phyloP scores from a whole-genome alignment of 75 land plant species.

The Picea glauca region DNA sequence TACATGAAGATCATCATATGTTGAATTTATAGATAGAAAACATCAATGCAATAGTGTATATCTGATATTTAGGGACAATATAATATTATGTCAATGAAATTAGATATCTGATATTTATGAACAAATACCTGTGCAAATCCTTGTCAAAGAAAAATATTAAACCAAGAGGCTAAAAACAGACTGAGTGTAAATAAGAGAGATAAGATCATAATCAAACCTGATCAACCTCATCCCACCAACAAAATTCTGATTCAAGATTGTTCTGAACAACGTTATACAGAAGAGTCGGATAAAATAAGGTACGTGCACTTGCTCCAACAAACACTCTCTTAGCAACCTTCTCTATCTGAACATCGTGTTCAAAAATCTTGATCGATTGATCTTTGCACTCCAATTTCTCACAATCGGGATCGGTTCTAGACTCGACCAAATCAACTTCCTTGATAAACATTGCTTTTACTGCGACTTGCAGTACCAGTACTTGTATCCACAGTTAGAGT shows the following conservation, averaged over 20 bases:
- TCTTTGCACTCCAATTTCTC: not conserved
- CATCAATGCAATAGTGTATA: not conserved
- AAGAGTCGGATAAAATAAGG: conserved; percentile 86
- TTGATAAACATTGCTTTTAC: conserved; percentile 4
- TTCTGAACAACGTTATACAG: conserved; percentile 80
- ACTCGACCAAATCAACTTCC: not conserved
- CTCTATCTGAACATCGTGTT: not conserved
- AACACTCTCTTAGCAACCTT: conserved; percentile 40
- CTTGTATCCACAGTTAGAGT: too few relatives aligned
- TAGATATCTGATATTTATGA: not conserved
- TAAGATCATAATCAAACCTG: conserved; percentile 37
- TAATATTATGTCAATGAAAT: not conserved
- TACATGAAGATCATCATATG: not conserved
- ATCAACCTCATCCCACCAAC: conserved; percentile 88
- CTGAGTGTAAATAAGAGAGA: not conserved
- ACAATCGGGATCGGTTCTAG: too few relatives aligned
- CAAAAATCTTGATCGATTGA: too few relatives aligned
- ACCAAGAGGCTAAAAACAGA: not conserved
- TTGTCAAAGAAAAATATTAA: not conserved
- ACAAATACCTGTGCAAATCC: too few relatives aligned
- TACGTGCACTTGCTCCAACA: conserved; percentile 83
- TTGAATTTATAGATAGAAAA: not conserved
- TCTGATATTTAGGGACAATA: not conserved
- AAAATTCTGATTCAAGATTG: conserved; percentile 71
- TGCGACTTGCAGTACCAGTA: not conserved